A percentile compares a stretch with the other conserved stretches of the same genome.
Evolutionary conservation across 2,329 filamentous ascomycete species (phyloP).

Genomic region (Calycina marina): DNA sequence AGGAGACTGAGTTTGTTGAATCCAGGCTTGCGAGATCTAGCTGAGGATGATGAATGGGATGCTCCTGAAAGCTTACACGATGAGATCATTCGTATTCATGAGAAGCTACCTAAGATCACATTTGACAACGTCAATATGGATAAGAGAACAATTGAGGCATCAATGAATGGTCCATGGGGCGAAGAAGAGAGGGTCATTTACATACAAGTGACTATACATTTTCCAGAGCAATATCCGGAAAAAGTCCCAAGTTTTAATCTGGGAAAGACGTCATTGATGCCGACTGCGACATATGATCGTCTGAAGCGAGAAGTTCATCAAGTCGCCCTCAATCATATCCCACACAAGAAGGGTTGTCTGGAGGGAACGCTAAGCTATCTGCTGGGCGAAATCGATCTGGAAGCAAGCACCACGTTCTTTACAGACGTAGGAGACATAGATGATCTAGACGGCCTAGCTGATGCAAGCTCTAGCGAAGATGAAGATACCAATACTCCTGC

Average conservation of each 20-base stretch:
- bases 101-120: constrained; percentile 46
- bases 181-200: constrained; percentile 40
- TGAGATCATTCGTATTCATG: constrained; percentile 47
- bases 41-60: constrained; percentile 34
- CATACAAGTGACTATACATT: constrained; percentile 45
- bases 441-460: constrained; percentile 37
- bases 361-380: constrained; percentile 48
- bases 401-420: constrained; percentile 45
- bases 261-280: constrained; percentile 48
- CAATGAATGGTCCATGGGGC: constrained; percentile 51
- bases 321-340: constrained; percentile 39
- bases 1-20: constrained; percentile 19
- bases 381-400: constrained; percentile 46
- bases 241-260: constrained; percentile 44
- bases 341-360: constrained; percentile 45
- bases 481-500: constrained; percentile 40
- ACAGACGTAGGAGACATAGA: constrained; percentile 43
- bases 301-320: constrained; percentile 41
- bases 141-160: constrained; percentile 40
- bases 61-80: constrained; percentile 46
- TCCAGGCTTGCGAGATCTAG: constrained; percentile 17
- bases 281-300: constrained; percentile 36
- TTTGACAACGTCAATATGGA: constrained; percentile 54
- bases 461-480: constrained; percentile 75
- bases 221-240: constrained; percentile 45